phyloP scores from a whole-genome alignment of 129 eudicot species.

The Erigeron canadensis region DNA sequence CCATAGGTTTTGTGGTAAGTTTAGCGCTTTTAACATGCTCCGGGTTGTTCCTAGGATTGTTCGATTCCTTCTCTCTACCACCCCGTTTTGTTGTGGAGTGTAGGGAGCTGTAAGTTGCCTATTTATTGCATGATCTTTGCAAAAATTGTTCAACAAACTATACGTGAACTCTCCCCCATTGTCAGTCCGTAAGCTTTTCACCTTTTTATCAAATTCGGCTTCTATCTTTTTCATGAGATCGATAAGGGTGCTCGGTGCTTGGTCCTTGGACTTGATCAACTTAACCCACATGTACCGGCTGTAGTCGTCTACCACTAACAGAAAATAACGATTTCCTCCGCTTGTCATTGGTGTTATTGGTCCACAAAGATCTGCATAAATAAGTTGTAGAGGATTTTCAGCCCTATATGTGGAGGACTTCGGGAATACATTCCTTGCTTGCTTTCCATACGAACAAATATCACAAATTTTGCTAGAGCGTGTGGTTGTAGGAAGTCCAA shows the following conservation, averaged over 20 bases:
- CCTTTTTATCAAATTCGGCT: neutral
- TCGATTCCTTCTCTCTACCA: slow-evolving; percentile 1
- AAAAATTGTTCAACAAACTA: neutral
- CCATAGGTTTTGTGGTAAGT: slow-evolving; percentile 1
- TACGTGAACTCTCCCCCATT: neutral
- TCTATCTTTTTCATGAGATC: neutral
- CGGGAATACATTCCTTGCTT: neutral
- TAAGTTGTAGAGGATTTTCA: neutral
- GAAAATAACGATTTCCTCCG: neutral
- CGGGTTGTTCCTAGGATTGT: neutral
- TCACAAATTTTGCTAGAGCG: neutral
- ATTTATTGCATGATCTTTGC: neutral
- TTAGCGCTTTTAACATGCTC: neutral
- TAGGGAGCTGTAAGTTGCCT: neutral
- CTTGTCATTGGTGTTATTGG: neutral
- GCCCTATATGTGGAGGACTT: neutral
- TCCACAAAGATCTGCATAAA: slow-evolving; percentile 8
- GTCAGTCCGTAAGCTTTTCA: neutral
- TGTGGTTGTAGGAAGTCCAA: neutral
- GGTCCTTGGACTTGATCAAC: neutral
- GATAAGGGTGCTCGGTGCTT: neutral
- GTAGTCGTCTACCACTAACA: neutral
- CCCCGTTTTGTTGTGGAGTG: slow-evolving; percentile 13
- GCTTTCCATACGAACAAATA: neutral
- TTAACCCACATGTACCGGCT: neutral